Base-by-base conservation (phyloP, 2,329 filamentous ascomycete genomes). In the Atkinsonella texensis region DNA sequence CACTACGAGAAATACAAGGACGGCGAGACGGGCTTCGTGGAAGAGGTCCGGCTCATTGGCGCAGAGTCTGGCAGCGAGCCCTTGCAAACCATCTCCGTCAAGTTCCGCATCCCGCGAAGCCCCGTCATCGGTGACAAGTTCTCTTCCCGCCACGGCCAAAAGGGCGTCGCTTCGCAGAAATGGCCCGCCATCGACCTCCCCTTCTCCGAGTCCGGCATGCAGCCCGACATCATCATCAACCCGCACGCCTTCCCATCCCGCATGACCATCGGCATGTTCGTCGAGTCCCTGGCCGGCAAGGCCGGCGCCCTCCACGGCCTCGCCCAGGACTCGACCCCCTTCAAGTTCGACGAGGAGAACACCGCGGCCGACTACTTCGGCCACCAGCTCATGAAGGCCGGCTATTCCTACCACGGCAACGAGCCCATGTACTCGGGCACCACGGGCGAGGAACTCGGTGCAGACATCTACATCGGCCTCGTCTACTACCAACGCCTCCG, bases 211-310 rank as follows among this genome's bases (percentile, higher is more conserved):
- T 87, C 86, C 6, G 93, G 93, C 50, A 97, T 98, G 55, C 90
- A 96, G 64, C 93, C 93, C 10, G 93, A 98, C 69, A 78, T 95
- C 62, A 98, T 98, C 70, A 98, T 98, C 76, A 98, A 98, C 72
- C 93, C 93, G 41, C 93, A 98, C 77, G 93, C 93, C 64, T 98
- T 98, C 78, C 93, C 93, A 8, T 97, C 91, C 45, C 90, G 93
- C 70, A 98, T 98, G 93, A 98, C 93, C 18, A 98, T 98, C 65
- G 93, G 93, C 64, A 97, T 97, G 88, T 97, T 98, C 69, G 83
- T 98, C 64, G 93, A 98, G 73, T 96, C 90, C 5, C 78, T 98
- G 49, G 93, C 93, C 10, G 93, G 93, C 55, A 98, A 98, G 73
- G 83, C 91, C 10, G 93, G 93, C 46, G 87, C 91, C 13, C 79